Evolutionary conservation across 225 moss, liverwort and hornwort genomes (phyloP).

Genomic region (Asterella californica): DNA sequence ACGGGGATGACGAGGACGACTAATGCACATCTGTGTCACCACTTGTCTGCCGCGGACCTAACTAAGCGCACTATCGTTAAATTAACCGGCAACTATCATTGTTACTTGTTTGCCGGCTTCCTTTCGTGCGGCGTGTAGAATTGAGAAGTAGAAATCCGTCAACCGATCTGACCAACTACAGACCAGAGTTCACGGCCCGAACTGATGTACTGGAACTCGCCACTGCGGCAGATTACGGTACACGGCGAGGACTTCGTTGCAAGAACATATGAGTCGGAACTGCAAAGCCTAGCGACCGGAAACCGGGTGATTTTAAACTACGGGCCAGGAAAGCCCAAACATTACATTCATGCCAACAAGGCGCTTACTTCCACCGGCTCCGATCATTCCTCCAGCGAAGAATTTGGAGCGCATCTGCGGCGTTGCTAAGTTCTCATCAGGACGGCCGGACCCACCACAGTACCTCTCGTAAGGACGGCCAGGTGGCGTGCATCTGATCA

Average conservation of each 20-base stretch:
- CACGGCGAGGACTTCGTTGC: no score
- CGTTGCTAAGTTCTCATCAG: neutral
- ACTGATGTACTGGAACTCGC: no score
- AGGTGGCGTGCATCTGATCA: no score
- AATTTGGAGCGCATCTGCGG: neutral
- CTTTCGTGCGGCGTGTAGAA: no score
- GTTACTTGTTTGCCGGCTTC: no score
- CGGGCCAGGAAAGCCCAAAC: neutral
- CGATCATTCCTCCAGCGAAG: neutral
- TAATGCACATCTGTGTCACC: conserved; percentile 8
- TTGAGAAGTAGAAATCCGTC: no score
- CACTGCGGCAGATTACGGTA: no score
- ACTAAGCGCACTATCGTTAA: neutral
- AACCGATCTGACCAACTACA: no score
- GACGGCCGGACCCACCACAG: neutral
- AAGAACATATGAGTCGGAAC: neutral
- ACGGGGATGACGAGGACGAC: conserved; percentile 14
- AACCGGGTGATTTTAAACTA: neutral
- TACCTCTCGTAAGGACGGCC: neutral
- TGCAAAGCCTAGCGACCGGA: neutral
- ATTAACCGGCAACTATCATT: no score
- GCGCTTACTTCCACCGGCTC: neutral
- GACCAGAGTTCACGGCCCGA: no score
- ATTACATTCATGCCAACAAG: neutral
- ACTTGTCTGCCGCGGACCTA: conserved; percentile 6